Evolutionary conservation across 1,284 basidiomycete species (phyloP), one percentile per base, ranked within the genome.

Genomic region (Ganoderma boninense): DNA sequence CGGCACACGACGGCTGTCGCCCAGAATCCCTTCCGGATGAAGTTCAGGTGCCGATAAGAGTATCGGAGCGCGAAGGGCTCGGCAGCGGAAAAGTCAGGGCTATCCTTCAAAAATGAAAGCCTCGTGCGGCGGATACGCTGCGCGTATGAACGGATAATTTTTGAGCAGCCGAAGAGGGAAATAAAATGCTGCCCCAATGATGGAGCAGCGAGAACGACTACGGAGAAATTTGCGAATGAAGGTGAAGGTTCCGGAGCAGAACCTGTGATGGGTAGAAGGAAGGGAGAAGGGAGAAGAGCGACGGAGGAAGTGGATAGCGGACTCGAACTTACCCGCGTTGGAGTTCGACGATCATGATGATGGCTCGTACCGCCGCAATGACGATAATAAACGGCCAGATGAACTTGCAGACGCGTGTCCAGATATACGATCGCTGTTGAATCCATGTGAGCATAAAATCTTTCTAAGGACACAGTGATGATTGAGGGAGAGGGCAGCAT

Each of bases 361-460:
- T 90, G 49, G 89, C 91, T 72, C 92, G 88, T 68, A 94, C 81
- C 35, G 89, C 89, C 75, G 83, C 86, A 70, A 91, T 86, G 78
- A 93, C 83, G 75, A 94, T 89, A 71, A 93, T 76, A 79, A 93
- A 87, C 4, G 92, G 92, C 92, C 92, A 94, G 54, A 93, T 73
- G 82, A 92, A 90, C 78, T 90, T 90, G 81, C 85, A 86, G 11
- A 88, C 89, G 72, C 91, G 86, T 72, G 87, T 87, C 87, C 90
- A 93, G 77, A 90, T 87, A 83, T 92, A 93, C 69, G 91, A 92
- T 81, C 87, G 85, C 91, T 93, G 79, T 18, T 43, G 62, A 67
- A 26, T 18, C 54, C 60, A 56, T 40, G 64, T 65, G 1, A 65
- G 64, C 54, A 23, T 35, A 18, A 35, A 44, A 52, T 46, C 38